Conservation (phyloP, 2,329 filamentous ascomycete species). For the Delphinella strobiligena region DNA sequence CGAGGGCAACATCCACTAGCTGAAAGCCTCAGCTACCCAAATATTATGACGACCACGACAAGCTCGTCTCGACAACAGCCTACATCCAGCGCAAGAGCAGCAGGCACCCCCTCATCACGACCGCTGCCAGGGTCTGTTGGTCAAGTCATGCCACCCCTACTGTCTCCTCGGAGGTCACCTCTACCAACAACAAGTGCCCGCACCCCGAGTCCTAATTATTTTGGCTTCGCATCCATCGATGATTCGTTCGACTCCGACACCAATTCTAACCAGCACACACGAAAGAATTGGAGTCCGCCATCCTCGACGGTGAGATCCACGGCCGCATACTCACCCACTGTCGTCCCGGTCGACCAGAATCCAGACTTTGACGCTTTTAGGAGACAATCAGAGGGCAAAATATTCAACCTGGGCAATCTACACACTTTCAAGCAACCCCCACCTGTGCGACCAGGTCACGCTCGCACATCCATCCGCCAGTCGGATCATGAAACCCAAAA, state of each 20-base stretch:
- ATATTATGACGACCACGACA: conserved; percentile 9
- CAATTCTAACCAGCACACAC: conserved; percentile 37
- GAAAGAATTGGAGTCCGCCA: conserved; percentile 63
- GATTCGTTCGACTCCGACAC: conserved; percentile 37
- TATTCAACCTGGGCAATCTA: conserved; percentile 30
- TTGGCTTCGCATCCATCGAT: conserved; percentile 55
- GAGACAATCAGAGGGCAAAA: conserved; percentile 57
- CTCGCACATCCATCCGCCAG: conserved; percentile 18
- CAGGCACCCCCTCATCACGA: conserved; percentile 7
- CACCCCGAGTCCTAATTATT: conserved; percentile 68
- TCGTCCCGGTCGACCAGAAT: conserved; percentile 61
- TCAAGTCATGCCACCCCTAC: conserved; percentile 18
- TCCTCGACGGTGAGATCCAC: conserved; percentile 61
- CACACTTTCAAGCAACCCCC: conserved; percentile 24
- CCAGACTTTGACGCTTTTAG: conserved; percentile 73
- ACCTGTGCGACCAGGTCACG: conserved; percentile 20
- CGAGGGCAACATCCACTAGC: too few relatives aligned
- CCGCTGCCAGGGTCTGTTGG: conserved; percentile 12
- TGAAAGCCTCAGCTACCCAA: too few relatives aligned
- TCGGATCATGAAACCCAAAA: conserved; percentile 10
- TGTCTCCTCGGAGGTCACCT: conserved; percentile 14
- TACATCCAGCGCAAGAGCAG: not conserved
- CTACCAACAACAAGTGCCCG: conserved; percentile 14
- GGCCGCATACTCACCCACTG: conserved; percentile 53
- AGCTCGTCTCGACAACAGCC: conserved; percentile 3